Base-by-base conservation (phyloP, 2,329 filamentous ascomycete species). In the Pseudogymnoascus sp. region DNA sequence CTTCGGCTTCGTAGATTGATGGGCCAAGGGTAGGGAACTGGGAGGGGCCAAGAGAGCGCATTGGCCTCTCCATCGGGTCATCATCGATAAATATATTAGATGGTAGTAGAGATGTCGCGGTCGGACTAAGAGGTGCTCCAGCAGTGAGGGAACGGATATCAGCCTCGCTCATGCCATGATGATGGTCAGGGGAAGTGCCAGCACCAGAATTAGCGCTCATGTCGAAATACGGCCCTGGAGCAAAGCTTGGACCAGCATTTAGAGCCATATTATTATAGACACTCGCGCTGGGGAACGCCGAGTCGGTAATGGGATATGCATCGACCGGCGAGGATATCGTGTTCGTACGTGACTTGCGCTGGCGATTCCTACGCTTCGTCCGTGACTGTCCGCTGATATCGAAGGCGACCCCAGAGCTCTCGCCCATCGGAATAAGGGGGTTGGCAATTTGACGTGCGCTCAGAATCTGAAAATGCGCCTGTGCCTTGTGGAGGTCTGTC, bases 111-210 rank as follows among this genome's bases (percentile, higher is more conserved):
- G 87, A 82, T 29, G 88, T 86, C 2, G 90, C 90, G 3, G 88
- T 89, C 1, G 90, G 90, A 68, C 89, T 92, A 72, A 93, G 83
- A 0, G 88, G 88, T 2, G 88, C 89, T 29, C 83, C 85, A 16
- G 80, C 82, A 2, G 81, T 85, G 37, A 88, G 72, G 16, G 79
- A 79, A 63, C 83, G 83, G 4, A 87, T 75, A 16, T 88, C 86
- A 1, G 84, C 81, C 33, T 89, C 87, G 5, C 83, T 84, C 62
- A 86, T 78, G 8, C 72, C 69, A 65, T 76, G 66, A 65, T 77
- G 68, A 68, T 73, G 68, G 72, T 74, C 66, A 14, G 68, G 69
- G 2, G 68, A 65, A 69, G 72, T 68, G n/a, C 68, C 66, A n/a
- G 66, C 68, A 58, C 70, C 68, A 41, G 69, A 67, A 43, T 60